These are phyloP conservation scores for Viridothelium virens DNA, from an alignment of 495 filamentous ascomycete genomes.

Conservation along the genomic window DNA sequence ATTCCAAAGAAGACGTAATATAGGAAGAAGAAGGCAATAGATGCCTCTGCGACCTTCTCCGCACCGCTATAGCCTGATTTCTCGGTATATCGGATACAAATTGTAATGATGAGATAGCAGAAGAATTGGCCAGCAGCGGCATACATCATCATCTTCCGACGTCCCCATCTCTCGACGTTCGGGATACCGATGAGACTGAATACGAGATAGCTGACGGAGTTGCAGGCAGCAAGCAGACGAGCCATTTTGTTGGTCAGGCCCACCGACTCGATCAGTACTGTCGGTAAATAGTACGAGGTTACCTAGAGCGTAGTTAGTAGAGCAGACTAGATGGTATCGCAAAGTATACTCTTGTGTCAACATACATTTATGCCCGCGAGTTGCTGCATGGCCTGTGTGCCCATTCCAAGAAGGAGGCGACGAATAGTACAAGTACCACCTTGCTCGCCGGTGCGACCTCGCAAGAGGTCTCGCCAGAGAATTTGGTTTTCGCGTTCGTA, in stretches of 20 bases:
- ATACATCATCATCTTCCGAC: slow-evolving; percentile 48
- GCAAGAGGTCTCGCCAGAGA: slow-evolving; percentile 42
- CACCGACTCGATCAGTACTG: slow-evolving; percentile 46
- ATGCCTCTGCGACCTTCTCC: slow-evolving; percentile 32
- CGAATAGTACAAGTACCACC: slow-evolving; percentile 43
- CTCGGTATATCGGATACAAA: slow-evolving; percentile 44
- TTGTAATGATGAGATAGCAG: slow-evolving; percentile 51
- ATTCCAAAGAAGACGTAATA: slow-evolving; percentile 33
- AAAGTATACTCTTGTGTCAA: slow-evolving; percentile 21
- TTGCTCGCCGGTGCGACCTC: slow-evolving; percentile 33
- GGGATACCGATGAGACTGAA: slow-evolving; percentile 42
- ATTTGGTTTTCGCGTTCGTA: slow-evolving; percentile 46
- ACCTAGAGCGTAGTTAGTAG: slow-evolving; percentile 21
- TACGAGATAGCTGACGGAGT: slow-evolving; percentile 44
- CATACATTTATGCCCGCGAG: slow-evolving; percentile 42
- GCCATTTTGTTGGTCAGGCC: slow-evolving; percentile 41
- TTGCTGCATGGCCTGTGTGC: slow-evolving; percentile 50
- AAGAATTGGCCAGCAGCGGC: slow-evolving; percentile 42
- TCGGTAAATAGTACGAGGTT: slow-evolving; percentile 43
- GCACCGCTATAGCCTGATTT: slow-evolving; percentile 22
- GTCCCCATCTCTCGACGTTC: slow-evolving; percentile 45
- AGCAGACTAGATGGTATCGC: neutral
- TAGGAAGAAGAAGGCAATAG: slow-evolving; percentile 37
- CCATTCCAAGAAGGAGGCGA: slow-evolving; percentile 44
- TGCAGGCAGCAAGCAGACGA: slow-evolving; percentile 45